Conservation (phyloP, 768 basidiomycete species). For the Neoboletus subvelutipes region DNA sequence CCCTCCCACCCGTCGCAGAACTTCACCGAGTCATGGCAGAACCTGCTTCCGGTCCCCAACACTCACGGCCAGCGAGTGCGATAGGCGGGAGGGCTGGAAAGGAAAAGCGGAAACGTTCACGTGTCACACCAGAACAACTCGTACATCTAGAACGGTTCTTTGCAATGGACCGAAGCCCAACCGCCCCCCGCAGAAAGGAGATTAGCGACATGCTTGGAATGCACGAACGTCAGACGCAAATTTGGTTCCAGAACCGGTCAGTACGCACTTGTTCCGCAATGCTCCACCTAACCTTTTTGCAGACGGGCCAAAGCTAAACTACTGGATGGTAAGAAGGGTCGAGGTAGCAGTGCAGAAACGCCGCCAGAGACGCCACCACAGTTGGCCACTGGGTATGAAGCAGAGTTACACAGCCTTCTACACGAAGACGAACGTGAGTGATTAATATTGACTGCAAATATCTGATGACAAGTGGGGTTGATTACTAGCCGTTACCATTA, state of each 20-base stretch:
- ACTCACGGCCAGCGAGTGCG: constrained; percentile 32
- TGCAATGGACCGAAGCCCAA: constrained; percentile 66
- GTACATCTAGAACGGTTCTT: constrained; percentile 72
- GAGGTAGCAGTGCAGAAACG: constrained; percentile 34
- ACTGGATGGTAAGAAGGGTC: constrained; percentile 55
- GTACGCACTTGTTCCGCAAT: background rate
- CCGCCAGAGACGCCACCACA: constrained; percentile 53
- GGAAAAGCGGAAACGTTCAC: constrained; percentile 71
- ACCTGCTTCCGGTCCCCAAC: constrained; percentile 36
- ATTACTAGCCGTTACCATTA: constrained; percentile 62
- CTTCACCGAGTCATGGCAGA: constrained; percentile 29
- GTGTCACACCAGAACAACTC: constrained; percentile 81
- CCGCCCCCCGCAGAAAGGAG: constrained; percentile 66
- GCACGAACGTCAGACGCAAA: constrained; percentile 85
- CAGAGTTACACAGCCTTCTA: constrained; percentile 61
- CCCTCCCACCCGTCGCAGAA: constrained; percentile 24
- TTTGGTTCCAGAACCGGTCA: constrained; percentile 85
- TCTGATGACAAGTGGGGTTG: background rate
- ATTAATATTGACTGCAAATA: background rate
- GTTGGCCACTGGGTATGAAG: constrained; percentile 51
- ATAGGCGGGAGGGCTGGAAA: constrained; percentile 34
- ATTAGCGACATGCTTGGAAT: constrained; percentile 75
- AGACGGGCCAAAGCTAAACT: constrained; percentile 85
- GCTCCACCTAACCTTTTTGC: background rate
- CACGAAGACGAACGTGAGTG: constrained; percentile 76